Conservation (phyloP, 202 grass and related monocot species). For the Hordeum pubiflorum region DNA sequence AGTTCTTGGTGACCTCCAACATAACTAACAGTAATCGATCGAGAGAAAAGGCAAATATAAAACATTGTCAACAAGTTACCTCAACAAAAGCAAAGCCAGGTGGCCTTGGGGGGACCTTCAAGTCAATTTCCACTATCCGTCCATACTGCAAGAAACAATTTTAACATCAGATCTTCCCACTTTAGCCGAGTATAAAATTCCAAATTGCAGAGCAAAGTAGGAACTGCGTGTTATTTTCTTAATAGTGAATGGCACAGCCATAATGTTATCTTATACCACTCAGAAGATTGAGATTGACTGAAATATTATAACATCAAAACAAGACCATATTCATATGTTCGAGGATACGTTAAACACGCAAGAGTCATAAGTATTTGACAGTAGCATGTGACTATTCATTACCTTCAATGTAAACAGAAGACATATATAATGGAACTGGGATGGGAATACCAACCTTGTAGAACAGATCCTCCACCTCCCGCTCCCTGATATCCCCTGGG, state of each 20-base stretch:
- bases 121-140: constrained; percentile 67
- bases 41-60: background rate
- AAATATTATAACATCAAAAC: background rate
- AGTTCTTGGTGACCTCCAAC: background rate
- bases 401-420: background rate
- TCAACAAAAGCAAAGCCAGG: constrained; percentile 80
- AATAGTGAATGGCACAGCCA: background rate
- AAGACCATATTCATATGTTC: background rate
- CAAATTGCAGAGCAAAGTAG: background rate
- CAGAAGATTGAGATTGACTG: background rate
- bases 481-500: constrained; percentile 68
- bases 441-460: constrained; percentile 43
- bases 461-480: constrained; percentile 75
- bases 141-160: constrained; percentile 49
- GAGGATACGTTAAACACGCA: background rate
- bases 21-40: background rate
- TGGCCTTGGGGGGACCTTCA: constrained; percentile 73
- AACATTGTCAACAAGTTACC: constrained; percentile 30
- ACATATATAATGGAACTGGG: background rate
- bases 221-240: background rate
- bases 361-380: background rate
- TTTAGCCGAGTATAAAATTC: background rate
- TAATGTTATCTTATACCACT: background rate
- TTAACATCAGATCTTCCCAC: background rate
- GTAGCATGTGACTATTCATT: background rate